Conservation (phyloP, 208 protist species). For the Trypanosoma avium region DNA sequence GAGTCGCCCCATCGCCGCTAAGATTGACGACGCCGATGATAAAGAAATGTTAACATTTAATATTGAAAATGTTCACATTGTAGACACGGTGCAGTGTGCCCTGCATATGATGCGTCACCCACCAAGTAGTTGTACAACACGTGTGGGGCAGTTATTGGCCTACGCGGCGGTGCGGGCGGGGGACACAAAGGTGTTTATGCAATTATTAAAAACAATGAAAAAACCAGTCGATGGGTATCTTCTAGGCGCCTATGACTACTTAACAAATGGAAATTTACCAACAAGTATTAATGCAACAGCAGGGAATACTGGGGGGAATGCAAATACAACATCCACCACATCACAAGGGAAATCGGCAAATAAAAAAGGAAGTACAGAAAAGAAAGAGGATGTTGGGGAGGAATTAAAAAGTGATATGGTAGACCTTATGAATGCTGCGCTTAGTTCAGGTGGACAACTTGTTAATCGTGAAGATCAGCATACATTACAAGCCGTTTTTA, state of each 20-base stretch:
- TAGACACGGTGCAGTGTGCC: constrained; percentile 87
- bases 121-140: constrained; percentile 54
- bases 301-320: too few species aligned
- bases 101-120: constrained; percentile 86
- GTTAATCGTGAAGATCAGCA: constrained; percentile 88
- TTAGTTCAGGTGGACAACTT: constrained; percentile 85
- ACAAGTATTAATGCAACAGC: too few species aligned
- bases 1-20: constrained; percentile 70
- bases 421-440: constrained; percentile 86
- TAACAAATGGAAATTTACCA: constrained; percentile 62
- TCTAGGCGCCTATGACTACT: constrained; percentile 75
- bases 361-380: constrained; percentile 46
- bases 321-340: background rate
- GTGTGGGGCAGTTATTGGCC: constrained; percentile 81
- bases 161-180: constrained; percentile 72
- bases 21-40: constrained; percentile 77
- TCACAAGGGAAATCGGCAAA: constrained; percentile 5
- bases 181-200: constrained; percentile 81
- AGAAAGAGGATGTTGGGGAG: constrained; percentile 69
- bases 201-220: constrained; percentile 91
- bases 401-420: constrained; percentile 80
- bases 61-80: constrained; percentile 76
- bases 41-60: constrained; percentile 69
- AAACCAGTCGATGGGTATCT: constrained; percentile 87
- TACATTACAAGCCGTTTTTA: constrained; percentile 74